Conservation (phyloP, 2,329 filamentous ascomycete genomes). For the Fusarium citri region DNA sequence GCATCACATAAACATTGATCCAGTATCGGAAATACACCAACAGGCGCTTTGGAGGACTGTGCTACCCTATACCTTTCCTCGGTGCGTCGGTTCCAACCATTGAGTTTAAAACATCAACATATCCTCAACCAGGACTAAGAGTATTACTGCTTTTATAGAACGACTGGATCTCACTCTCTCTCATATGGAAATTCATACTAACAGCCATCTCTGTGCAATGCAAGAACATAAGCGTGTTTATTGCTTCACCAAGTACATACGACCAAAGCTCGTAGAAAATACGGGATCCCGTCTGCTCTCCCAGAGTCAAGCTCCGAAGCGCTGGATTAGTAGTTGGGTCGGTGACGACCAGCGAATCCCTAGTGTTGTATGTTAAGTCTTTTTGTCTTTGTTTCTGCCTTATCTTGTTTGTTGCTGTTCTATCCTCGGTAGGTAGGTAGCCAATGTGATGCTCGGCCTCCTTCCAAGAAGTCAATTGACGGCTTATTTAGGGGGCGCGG, state of each 20-base stretch:
- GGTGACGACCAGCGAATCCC: slow-evolving; percentile 38
- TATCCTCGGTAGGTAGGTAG: neutral
- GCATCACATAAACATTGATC: neutral
- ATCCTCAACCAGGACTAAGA: neutral
- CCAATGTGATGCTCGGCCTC: neutral
- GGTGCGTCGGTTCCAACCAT: neutral
- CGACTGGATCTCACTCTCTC: neutral
- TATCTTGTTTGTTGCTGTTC: too few relatives aligned
- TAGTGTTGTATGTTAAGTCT: slow-evolving; percentile 29
- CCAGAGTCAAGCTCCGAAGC: slow-evolving; percentile 35
- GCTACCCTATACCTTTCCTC: neutral
- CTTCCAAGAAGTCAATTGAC: neutral
- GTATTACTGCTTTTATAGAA: neutral
- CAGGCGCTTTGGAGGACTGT: neutral
- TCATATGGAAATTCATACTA: neutral
- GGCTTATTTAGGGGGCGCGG: neutral
- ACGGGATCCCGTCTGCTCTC: slow-evolving; percentile 37
- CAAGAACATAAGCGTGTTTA: neutral
- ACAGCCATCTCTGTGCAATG: neutral
- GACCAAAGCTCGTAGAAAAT: slow-evolving; percentile 33
- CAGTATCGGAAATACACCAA: neutral
- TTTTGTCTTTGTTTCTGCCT: neutral
- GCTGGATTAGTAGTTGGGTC: slow-evolving; percentile 39
- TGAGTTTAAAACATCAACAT: neutral
- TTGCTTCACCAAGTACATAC: neutral